Evolutionary conservation across 768 basidiomycete genomes (phyloP), one percentile per base, ranked within the genome.

Genomic region (Mycena capillaripes): DNA sequence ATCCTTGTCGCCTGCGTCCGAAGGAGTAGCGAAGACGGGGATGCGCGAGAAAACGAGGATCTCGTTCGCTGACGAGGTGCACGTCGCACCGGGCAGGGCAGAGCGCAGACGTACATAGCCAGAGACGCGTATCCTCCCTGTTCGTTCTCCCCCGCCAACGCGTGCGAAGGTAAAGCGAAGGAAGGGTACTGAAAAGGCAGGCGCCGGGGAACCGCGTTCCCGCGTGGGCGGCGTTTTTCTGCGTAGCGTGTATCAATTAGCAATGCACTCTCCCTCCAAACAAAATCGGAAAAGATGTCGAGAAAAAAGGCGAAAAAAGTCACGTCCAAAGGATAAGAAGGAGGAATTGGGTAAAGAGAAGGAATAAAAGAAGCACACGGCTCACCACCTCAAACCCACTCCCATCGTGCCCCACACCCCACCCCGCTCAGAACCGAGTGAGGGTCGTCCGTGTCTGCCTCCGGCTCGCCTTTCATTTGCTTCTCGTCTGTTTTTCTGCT

Each of bases 331-430:
- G 69, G 36, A 52, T 27, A 48, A 8, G 40, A 29, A 14, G 68
- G 63, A 16, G 34, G 14, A 72, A 66, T n/a, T n/a, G n/a, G n/a
- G n/a, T n/a, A n/a, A n/a, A n/a, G n/a, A n/a, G n/a, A n/a, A n/a
- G n/a, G n/a, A 50, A 27, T 53, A 74, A 75, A 56, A 55, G 5
- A 78, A 89, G 36, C 73, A 94, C 94, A 21, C 89, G 92, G 27
- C 83, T 84, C 21, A 94, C 79, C 63, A 95, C 87, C 83, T 94
- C 94, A 75, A 94, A 87, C 29, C 90, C 92, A 76, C 91, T 90
- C 29, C 93, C 94, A 71, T 94, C 93, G 73, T 94, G 94, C 2
- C 91, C 90, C 73, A 87, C 89, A n/a, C 93, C 93, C 94, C 93
- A 94, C 0, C 89, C 89, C 91, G 79, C 92, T 93, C n/a, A 87